phyloP scores from a whole-genome alignment of 73 alveolate genomes.

The Paraurostyla sp. region DNA sequence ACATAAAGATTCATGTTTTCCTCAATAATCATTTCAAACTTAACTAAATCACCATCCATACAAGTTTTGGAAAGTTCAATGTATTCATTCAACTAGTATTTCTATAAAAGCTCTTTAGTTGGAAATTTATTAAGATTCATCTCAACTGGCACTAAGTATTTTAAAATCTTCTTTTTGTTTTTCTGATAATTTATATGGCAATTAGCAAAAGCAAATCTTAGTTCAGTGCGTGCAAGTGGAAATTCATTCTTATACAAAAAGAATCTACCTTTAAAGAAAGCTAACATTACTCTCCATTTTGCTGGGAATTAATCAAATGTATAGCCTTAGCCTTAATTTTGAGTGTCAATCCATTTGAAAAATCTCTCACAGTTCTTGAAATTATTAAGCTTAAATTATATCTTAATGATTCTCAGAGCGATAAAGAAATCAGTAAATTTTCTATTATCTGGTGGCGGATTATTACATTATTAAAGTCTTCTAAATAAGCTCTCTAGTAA shows the following conservation, averaged over 20 bases:
- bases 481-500: slow-evolving; percentile 5
- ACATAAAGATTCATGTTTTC: slow-evolving; percentile 69
- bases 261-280: slow-evolving; percentile 71
- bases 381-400: slow-evolving; percentile 61
- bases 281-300: slow-evolving; percentile 36
- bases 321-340: not conserved
- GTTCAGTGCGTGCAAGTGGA: slow-evolving; percentile 71
- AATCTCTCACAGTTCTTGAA: slow-evolving; percentile 51
- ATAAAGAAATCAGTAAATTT: slow-evolving; percentile 39
- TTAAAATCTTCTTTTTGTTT: slow-evolving; percentile 68
- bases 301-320: slow-evolving; percentile 53
- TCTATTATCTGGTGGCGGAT: slow-evolving; percentile 37
- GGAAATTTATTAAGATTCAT: slow-evolving; percentile 80
- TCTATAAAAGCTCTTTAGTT: slow-evolving; percentile 58
- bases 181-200: slow-evolving; percentile 61
- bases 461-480: not conserved
- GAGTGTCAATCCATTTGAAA: slow-evolving; percentile 62
- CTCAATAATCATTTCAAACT: slow-evolving; percentile 59
- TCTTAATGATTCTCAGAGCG: slow-evolving; percentile 24
- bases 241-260: slow-evolving; percentile 67
- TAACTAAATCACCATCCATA: slow-evolving; percentile 68
- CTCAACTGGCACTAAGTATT: slow-evolving; percentile 79
- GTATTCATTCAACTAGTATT: slow-evolving; percentile 68
- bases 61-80: slow-evolving; percentile 65
- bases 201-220: slow-evolving; percentile 74